A percentile compares a stretch with the other conserved stretches of the same genome.
These are phyloP conservation scores for Cordyceps cateniannulata DNA, from an alignment of 2,329 filamentous ascomycete species.

Conservation along the genomic window DNA sequence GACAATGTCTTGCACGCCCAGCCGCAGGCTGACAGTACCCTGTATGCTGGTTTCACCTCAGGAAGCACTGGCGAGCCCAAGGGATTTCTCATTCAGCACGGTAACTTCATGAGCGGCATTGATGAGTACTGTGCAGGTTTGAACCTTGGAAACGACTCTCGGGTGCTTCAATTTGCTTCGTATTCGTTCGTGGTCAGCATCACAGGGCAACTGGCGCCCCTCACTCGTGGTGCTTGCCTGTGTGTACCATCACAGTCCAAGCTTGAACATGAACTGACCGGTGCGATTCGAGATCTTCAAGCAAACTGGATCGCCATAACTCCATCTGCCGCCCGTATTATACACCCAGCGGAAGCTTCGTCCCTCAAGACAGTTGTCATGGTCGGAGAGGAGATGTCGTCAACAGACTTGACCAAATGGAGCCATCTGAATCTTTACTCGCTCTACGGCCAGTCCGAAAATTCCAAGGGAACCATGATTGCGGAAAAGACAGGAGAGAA, in stretches of 20 bases:
- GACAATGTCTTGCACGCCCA: background rate
- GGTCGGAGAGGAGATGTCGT: conserved; percentile 1
- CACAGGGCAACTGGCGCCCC: background rate
- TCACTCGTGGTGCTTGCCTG: background rate
- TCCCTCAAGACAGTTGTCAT: background rate
- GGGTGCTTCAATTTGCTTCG: background rate
- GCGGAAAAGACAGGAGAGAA: background rate
- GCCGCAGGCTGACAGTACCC: background rate
- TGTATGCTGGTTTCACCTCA: conserved; percentile 3
- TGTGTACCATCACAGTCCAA: background rate
- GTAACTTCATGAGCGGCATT: background rate
- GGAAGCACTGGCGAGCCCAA: conserved; percentile 7
- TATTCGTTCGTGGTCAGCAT: conserved; percentile 5
- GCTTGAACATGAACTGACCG: background rate
- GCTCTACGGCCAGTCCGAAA: conserved; percentile 4
- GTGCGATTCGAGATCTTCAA: background rate
- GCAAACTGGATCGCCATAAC: background rate
- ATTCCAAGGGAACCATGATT: conserved; percentile 6
- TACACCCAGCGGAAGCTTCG: background rate
- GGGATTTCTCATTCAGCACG: background rate
- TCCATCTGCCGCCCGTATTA: background rate
- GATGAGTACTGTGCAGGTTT: background rate
- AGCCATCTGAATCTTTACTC: conserved; percentile 2
- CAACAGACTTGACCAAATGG: background rate
- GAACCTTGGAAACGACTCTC: background rate